These are phyloP conservation scores for Mortierella sp. DNA, from an alignment of 371 early-diverging fungal genomes.

Conservation along the genomic window DNA sequence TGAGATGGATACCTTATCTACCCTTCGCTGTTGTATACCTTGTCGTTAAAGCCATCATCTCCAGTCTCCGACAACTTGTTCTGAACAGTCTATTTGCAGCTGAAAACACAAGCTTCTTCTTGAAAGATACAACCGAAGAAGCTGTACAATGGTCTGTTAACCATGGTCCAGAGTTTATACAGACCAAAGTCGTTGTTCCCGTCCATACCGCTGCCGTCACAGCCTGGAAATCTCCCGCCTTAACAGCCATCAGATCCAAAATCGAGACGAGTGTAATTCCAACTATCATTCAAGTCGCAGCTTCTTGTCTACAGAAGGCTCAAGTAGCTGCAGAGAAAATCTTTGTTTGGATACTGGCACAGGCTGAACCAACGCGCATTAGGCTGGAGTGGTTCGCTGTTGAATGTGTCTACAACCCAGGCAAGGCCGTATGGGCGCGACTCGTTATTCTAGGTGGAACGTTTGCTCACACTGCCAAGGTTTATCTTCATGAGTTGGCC, in stretches of 20 bases:
- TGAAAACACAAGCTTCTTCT: slow-evolving; percentile 13
- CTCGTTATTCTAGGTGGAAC: slow-evolving; percentile 22
- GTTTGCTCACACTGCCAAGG: slow-evolving; percentile 41
- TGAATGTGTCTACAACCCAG: slow-evolving; percentile 37
- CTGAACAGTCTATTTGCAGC: slow-evolving; percentile 26
- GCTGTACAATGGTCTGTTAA: slow-evolving; percentile 25
- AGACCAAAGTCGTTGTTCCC: slow-evolving; percentile 13
- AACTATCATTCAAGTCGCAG: background rate
- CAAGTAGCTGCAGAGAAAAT: background rate
- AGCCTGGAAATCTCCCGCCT: slow-evolving; percentile 21
- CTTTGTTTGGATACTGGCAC: background rate
- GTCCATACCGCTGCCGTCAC: background rate
- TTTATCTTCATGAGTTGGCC: slow-evolving; percentile 35
- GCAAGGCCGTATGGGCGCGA: slow-evolving; percentile 21
- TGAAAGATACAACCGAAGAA: slow-evolving; percentile 10
- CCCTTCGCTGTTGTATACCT: slow-evolving; percentile 50
- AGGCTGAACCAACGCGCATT: slow-evolving; percentile 11
- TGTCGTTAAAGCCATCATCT: slow-evolving; percentile 29
- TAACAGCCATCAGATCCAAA: slow-evolving; percentile 1
- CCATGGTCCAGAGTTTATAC: slow-evolving; percentile 35
- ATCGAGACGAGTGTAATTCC: slow-evolving; percentile 26
- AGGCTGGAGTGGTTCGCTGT: slow-evolving; percentile 33
- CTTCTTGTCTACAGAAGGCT: background rate
- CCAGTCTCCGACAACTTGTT: slow-evolving; percentile 28
- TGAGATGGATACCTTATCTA: slow-evolving; percentile 50